A percentile compares a stretch with the other conserved stretches of the same genome.
phyloP scores from a whole-genome alignment of 371 early-diverging fungal species.

The Apophysomyces sp. region DNA sequence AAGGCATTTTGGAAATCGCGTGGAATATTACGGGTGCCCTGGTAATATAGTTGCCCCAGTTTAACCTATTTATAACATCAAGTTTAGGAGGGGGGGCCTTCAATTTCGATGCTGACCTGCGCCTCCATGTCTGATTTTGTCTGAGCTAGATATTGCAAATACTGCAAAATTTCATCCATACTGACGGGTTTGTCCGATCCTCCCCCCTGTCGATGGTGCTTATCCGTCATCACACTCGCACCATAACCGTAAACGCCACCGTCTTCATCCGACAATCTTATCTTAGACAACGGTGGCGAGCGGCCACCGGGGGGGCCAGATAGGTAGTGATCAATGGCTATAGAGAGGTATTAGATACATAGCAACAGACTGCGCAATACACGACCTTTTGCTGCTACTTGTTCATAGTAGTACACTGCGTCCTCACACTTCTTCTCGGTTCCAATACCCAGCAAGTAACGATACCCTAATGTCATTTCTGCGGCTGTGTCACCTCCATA shows the following conservation, averaged over 20 bases:
- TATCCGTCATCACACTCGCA: constrained; percentile 51
- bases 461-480: constrained; percentile 85
- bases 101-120: constrained; percentile 42
- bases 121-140: constrained; percentile 60
- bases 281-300: constrained; percentile 62
- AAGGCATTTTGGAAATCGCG: constrained; percentile 68
- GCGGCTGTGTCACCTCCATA: constrained; percentile 71
- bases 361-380: neutral
- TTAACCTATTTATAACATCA: constrained; percentile 45
- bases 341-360: neutral
- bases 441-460: constrained; percentile 81
- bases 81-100: neutral
- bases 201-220: constrained; percentile 14
- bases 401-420: constrained; percentile 75
- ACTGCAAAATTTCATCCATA: constrained; percentile 80
- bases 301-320: constrained; percentile 88
- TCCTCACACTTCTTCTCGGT: constrained; percentile 76
- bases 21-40: constrained; percentile 67
- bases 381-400: constrained; percentile 78
- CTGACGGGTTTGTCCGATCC: constrained; percentile 37
- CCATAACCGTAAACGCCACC: constrained; percentile 86
- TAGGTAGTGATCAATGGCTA: constrained; percentile 67
- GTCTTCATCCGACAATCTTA: constrained; percentile 73
- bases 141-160: constrained; percentile 74
- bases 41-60: constrained; percentile 79